Conservation (phyloP, 768 basidiomycete genomes). For the Lactarius sp. region DNA sequence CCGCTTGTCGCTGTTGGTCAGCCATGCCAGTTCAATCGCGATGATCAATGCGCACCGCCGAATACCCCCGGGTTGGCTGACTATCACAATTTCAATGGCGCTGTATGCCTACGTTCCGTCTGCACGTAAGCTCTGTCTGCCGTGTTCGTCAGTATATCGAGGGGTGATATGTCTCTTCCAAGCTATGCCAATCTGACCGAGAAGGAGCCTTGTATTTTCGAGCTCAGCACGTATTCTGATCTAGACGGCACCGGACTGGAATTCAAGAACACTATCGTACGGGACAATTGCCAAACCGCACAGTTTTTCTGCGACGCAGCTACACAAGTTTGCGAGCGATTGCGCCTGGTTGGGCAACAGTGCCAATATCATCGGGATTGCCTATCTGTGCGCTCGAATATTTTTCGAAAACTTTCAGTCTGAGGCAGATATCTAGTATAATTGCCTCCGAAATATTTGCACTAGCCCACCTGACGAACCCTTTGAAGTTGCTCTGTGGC, state of each 20-base stretch:
- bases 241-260: conserved; percentile 8
- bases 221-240: conserved; percentile 37
- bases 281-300: conserved; percentile 25
- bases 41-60: conserved; percentile 23
- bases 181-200: conserved; percentile 40
- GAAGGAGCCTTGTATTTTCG: conserved; percentile 36
- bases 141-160: conserved; percentile 1
- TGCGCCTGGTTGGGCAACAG: conserved; percentile 9
- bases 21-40: conserved; percentile 25
- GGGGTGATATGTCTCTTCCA: neutral
- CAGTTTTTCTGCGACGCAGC: conserved; percentile 19
- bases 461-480: conserved; percentile 25
- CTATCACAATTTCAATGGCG: conserved; percentile 15
- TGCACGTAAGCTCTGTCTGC: conserved; percentile 20
- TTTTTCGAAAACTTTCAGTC: neutral
- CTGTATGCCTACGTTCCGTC: conserved; percentile 20
- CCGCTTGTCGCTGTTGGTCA: conserved; percentile 17
- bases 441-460: conserved; percentile 22
- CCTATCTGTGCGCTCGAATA: conserved; percentile 8
- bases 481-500: conserved; percentile 25
- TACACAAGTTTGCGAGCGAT: conserved; percentile 17
- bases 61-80: conserved; percentile 7
- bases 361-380: conserved; percentile 26
- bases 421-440: conserved; percentile 19
- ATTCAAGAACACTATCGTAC: conserved; percentile 19